Percentiles rank a stretch among this genome's conserved stretches.
phyloP scores from a whole-genome alignment of 495 filamentous ascomycete species.

The Friedmanniomyces simplex region DNA sequence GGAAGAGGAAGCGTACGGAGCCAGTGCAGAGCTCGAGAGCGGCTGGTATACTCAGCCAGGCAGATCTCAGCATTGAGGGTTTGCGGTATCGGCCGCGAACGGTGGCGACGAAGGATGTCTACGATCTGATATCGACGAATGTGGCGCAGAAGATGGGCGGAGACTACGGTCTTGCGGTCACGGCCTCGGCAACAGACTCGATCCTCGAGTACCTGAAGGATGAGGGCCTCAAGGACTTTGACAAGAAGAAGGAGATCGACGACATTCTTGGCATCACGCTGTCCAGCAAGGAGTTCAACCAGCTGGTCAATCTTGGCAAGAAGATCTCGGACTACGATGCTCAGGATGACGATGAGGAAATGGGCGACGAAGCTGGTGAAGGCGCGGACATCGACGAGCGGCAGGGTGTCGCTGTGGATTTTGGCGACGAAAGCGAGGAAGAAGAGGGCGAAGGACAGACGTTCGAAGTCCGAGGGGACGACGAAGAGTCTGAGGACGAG shows the following conservation, averaged over 20 bases:
- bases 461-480: conserved; percentile 73
- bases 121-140: conserved; percentile 86
- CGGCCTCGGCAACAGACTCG: conserved; percentile 91
- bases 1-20: conserved; percentile 72
- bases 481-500: conserved; percentile 60
- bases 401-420: conserved; percentile 94
- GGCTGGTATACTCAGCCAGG: conserved; percentile 71
- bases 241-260: conserved; percentile 96
- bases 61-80: conserved; percentile 80
- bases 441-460: conserved; percentile 68
- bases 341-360: conserved; percentile 89
- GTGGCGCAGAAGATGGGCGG: conserved; percentile 83
- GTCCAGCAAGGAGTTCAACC: conserved; percentile 88
- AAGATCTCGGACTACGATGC: conserved; percentile 99
- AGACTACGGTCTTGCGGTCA: conserved; percentile 73
- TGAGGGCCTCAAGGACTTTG: conserved; percentile 90
- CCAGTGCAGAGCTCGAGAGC: conserved; percentile 55
- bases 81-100: conserved; percentile 81
- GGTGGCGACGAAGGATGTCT: conserved; percentile 85
- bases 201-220: conserved; percentile 87
- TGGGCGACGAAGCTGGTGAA: conserved; percentile 51
- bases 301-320: conserved; percentile 91
- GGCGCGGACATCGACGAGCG: conserved; percentile 68
- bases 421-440: conserved; percentile 87
- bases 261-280: conserved; percentile 76